Conservation (phyloP, 1,139 yeast species). For the Lodderomyces orthopsilosis region DNA sequence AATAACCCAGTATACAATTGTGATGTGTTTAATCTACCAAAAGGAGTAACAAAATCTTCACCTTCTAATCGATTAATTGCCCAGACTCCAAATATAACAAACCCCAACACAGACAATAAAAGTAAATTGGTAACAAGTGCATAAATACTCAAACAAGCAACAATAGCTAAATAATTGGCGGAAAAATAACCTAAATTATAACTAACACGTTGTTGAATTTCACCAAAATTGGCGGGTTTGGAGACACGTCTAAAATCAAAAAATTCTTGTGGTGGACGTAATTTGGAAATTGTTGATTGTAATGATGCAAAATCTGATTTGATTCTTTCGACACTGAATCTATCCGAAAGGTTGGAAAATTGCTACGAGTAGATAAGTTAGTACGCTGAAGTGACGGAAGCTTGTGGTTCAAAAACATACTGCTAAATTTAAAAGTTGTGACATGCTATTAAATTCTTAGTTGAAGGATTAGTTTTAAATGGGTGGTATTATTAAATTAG, state of each 20-base stretch:
- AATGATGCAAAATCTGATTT: conserved; percentile 40
- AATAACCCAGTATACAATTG: conserved; percentile 88
- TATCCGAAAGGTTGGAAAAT: conserved; percentile 35
- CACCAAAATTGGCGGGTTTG: conserved; percentile 87
- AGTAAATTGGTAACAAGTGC: conserved; percentile 77
- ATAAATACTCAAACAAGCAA: conserved; percentile 57
- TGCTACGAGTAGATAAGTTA: conserved; percentile 7
- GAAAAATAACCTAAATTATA: conserved; percentile 86
- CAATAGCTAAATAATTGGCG: conserved; percentile 78
- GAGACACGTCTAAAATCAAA: conserved; percentile 87
- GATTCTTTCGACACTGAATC: conserved; percentile 51
- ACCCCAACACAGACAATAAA: conserved; percentile 74
- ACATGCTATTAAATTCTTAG: conserved; percentile 3
- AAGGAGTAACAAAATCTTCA: conserved; percentile 70
- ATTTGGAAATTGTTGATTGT: conserved; percentile 64
- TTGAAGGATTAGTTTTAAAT: no score
- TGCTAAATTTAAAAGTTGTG: conserved; percentile 9
- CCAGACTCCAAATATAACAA: conserved; percentile 66
- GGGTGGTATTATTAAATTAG: no score
- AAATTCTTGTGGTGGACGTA: conserved; percentile 90
- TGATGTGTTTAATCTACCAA: conserved; percentile 68
- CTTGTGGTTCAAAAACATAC: conserved; percentile 4
- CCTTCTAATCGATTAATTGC: conserved; percentile 82
- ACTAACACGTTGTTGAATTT: conserved; percentile 81
- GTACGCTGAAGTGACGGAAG: background rate